Conservation (phyloP, 1,139 yeast species). For the Suhomyces kunorum region DNA sequence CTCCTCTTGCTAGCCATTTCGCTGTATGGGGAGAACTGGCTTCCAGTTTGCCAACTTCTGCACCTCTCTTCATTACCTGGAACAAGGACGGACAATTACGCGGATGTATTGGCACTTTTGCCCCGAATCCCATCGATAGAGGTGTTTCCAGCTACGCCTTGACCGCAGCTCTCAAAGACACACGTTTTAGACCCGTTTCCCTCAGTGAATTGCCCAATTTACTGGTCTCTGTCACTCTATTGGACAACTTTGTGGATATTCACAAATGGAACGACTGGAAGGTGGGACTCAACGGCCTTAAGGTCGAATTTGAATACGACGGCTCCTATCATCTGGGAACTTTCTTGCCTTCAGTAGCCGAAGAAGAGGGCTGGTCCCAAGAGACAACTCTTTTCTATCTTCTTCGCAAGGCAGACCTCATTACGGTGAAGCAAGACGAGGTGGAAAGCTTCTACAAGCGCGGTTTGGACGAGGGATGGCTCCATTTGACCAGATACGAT, state of each 20-base stretch:
- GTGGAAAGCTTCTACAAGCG: conserved; percentile 29
- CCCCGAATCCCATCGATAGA: conserved; percentile 40
- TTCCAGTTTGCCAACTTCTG: conserved; percentile 45
- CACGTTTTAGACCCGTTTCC: conserved; percentile 71
- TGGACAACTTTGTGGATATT: conserved; percentile 59
- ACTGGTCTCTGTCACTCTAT: conserved; percentile 59
- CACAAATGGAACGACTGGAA: conserved; percentile 67
- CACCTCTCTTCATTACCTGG: conserved; percentile 85
- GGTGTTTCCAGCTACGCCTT: conserved; percentile 68
- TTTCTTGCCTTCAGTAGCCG: conserved; percentile 86
- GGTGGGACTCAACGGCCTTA: conserved; percentile 80
- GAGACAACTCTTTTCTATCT: conserved; percentile 68
- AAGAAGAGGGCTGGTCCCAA: conserved; percentile 85
- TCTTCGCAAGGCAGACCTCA: conserved; percentile 65
- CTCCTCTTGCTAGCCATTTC: conserved; percentile 22
- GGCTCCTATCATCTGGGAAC: conserved; percentile 62
- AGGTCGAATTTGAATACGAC: conserved; percentile 48
- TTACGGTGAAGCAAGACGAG: conserved; percentile 19
- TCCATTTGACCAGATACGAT: conserved; percentile 39
- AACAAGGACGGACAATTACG: conserved; percentile 58
- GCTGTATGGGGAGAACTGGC: conserved; percentile 21
- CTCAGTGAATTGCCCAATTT: conserved; percentile 52
- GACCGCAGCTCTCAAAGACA: conserved; percentile 71
- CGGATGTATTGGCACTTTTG: conserved; percentile 94
- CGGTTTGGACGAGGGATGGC: conserved; percentile 39